Evolutionary conservation across 257 asterid genomes (phyloP).

Genomic region (Datura wrightii): DNA sequence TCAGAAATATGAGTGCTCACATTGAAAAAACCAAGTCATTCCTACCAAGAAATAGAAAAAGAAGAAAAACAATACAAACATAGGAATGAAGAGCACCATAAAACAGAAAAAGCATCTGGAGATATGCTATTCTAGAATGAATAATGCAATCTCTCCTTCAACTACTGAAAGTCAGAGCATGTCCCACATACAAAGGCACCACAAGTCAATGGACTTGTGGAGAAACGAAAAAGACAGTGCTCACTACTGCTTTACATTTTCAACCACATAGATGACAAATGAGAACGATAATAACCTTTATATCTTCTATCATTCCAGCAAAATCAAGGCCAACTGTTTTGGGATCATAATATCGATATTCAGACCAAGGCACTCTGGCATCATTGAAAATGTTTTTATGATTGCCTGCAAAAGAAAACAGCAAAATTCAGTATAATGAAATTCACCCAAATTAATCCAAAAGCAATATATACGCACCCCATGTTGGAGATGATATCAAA

Average conservation of each 20-base stretch:
- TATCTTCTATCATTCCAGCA: conserved; percentile 94
- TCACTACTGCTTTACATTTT: conserved; percentile 17
- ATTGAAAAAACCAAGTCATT: conserved; percentile 8
- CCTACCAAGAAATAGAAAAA: conserved; percentile 24
- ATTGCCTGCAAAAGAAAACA: conserved; percentile 64
- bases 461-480: conserved; percentile 63
- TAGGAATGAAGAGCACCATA: background rate
- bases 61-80: conserved; percentile 11
- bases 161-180: background rate
- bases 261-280: conserved; percentile 6
- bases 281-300: conserved; percentile 61
- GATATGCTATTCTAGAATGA: conserved; percentile 12
- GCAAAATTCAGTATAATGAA: background rate
- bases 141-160: background rate
- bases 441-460: conserved; percentile 34
- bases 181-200: conserved; percentile 14
- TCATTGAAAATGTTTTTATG: conserved; percentile 94
- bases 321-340: conserved; percentile 94
- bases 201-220: conserved; percentile 19
- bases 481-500: conserved; percentile 90
- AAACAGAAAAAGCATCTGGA: conserved; percentile 1
- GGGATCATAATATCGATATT: conserved; percentile 92
- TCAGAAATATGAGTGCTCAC: conserved; percentile 14
- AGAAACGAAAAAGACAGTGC: background rate
- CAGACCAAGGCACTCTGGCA: conserved; percentile 96